Conservation (phyloP, 2,329 filamentous ascomycete genomes). For the Chrysoporthe deuterocubensis region DNA sequence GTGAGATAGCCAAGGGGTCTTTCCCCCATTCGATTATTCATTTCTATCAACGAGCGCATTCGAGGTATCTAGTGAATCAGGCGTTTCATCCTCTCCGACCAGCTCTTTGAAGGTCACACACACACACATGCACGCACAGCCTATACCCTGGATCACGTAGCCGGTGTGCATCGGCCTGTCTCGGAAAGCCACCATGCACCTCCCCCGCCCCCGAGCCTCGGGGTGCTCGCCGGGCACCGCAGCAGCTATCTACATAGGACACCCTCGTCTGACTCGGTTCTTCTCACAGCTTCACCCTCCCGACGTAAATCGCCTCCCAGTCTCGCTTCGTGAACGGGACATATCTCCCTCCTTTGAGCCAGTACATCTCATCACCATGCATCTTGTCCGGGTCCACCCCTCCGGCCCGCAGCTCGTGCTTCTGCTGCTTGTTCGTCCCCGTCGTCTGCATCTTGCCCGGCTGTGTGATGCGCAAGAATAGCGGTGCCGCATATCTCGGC, state of each 20-base stretch:
- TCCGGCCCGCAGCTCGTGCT: constrained; percentile 70
- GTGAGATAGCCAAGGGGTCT: too few relatives aligned
- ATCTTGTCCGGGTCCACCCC: constrained; percentile 71
- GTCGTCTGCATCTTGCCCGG: constrained; percentile 66
- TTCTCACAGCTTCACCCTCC: constrained; percentile 69
- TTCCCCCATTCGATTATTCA: too few relatives aligned
- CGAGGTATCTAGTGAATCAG: too few relatives aligned
- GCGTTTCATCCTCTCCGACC: too few relatives aligned
- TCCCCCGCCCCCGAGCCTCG: too few relatives aligned
- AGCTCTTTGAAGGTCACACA: too few relatives aligned
- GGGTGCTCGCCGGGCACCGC: too few relatives aligned
- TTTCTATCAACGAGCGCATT: too few relatives aligned
- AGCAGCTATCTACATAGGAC: not conserved
- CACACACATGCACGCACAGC: too few relatives aligned
- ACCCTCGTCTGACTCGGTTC: not conserved
- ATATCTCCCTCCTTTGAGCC: constrained; percentile 70
- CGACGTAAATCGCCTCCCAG: constrained; percentile 70
- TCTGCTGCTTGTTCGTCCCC: constrained; percentile 89
- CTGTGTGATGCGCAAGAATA: constrained; percentile 73
- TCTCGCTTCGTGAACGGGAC: constrained; percentile 67
- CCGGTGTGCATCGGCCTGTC: too few relatives aligned
- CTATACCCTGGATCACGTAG: too few relatives aligned
- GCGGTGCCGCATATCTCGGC: constrained; percentile 74
- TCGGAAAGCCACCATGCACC: too few relatives aligned
- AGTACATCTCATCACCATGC: constrained; percentile 57